A percentile compares a stretch with the other conserved stretches of the same genome.
These are phyloP conservation scores for Rubia yunnanensis DNA, from an alignment of 257 asterid species.

Conservation along the genomic window DNA sequence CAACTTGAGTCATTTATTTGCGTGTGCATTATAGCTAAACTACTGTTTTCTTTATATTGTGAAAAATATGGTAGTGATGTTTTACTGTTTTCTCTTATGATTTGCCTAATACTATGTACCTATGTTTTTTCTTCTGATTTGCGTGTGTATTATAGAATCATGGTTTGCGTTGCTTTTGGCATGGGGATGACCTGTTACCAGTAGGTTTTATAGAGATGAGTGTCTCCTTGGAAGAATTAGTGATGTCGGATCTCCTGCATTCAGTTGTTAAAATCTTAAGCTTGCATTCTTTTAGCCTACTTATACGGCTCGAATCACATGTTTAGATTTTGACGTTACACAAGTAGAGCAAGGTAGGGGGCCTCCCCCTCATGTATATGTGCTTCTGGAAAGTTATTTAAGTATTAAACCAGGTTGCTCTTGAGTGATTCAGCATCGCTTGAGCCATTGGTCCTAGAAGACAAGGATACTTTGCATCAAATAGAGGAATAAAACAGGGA, in stretches of 20 bases:
- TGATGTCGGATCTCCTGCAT: not conserved
- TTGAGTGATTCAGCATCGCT: constrained; percentile 22
- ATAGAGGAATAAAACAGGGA: no score
- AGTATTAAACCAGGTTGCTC: not conserved
- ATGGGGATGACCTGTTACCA: not conserved
- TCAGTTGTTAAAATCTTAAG: not conserved
- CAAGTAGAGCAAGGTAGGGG: not conserved
- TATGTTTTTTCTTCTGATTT: not conserved
- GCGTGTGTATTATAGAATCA: not conserved
- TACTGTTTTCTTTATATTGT: not conserved
- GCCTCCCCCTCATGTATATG: not conserved
- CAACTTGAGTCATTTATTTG: constrained; percentile 75
- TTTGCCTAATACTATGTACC: not conserved
- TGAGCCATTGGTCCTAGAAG: constrained; percentile 33
- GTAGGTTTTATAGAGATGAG: not conserved
- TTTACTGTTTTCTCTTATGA: not conserved
- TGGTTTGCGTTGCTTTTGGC: not conserved
- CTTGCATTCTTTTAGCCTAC: not conserved
- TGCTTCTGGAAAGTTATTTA: constrained; percentile 1
- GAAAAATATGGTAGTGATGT: not conserved
- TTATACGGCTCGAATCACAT: not conserved
- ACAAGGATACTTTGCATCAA: constrained; percentile 45
- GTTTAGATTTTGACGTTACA: not conserved
- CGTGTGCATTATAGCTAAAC: constrained; percentile 38
- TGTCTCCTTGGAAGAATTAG: not conserved